A percentile compares a stretch with the other conserved stretches of the same genome.
Evolutionary conservation across 1,284 basidiomycete genomes (phyloP).

Genomic region (Coriolopsis trogii): DNA sequence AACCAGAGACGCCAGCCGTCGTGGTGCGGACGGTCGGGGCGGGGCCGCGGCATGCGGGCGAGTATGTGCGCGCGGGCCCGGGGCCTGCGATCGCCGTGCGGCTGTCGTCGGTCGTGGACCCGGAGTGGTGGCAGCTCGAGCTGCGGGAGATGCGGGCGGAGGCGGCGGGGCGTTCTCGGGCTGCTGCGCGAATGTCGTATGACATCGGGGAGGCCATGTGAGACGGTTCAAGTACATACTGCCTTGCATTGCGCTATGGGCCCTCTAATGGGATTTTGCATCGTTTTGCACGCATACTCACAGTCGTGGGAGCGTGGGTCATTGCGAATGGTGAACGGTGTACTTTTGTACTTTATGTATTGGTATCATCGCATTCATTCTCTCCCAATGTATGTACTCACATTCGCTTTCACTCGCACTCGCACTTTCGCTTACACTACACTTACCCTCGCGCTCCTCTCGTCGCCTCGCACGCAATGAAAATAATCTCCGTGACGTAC

Average conservation of each 20-base stretch:
- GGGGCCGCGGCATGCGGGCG: slow-evolving; percentile 5
- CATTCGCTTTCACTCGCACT: too few relatives aligned
- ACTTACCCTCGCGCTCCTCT: neutral
- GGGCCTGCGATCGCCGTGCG: too few relatives aligned
- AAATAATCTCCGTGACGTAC: too few relatives aligned
- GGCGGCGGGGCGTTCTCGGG: too few relatives aligned
- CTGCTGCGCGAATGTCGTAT: neutral
- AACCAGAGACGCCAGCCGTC: neutral
- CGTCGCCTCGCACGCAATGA: neutral
- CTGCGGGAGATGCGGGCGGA: slow-evolving; percentile 23
- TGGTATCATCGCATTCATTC: too few relatives aligned
- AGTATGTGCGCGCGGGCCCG: slow-evolving; percentile 5
- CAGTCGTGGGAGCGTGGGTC: too few relatives aligned
- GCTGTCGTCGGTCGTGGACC: slow-evolving; percentile 11
- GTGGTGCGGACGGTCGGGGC: neutral
- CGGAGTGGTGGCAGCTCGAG: slow-evolving; percentile 25
- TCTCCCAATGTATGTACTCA: too few relatives aligned
- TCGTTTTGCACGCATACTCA: too few relatives aligned
- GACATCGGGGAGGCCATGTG: slow-evolving; percentile 10
- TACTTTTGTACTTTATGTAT: too few relatives aligned
- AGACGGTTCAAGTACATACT: neutral
- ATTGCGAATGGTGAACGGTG: too few relatives aligned
- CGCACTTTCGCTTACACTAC: neutral
- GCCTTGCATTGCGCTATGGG: too few relatives aligned
- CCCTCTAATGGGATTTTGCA: too few relatives aligned